Percentiles rank a stretch among this genome's conserved stretches.
phyloP scores from a whole-genome alignment of 257 asterid species.

The Solanum bulbocastanum region DNA sequence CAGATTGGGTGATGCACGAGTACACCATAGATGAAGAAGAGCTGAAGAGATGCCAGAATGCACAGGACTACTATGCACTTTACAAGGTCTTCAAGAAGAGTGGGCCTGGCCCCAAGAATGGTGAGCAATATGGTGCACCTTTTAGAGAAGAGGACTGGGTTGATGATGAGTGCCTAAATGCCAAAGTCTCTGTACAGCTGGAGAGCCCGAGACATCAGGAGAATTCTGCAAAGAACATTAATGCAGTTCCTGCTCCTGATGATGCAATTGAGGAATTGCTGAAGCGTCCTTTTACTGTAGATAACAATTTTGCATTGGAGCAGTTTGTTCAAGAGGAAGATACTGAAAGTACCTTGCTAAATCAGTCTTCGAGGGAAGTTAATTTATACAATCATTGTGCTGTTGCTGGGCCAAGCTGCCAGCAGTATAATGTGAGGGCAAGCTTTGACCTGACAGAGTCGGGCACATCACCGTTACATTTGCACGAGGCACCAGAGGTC shows the following conservation, averaged over 20 bases:
- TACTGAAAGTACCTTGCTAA: slow-evolving; percentile 26
- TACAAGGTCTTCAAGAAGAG: slow-evolving; percentile 91
- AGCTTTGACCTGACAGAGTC: slow-evolving; percentile 40
- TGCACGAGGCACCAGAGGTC: slow-evolving; percentile 49
- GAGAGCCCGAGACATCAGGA: slow-evolving; percentile 13
- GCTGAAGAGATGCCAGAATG: slow-evolving; percentile 47
- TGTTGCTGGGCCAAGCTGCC: slow-evolving; percentile 7
- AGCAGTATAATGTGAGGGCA: slow-evolving; percentile 11
- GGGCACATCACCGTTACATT: slow-evolving; percentile 28
- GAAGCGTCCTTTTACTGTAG: slow-evolving; percentile 22
- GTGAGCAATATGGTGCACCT: slow-evolving; percentile 93
- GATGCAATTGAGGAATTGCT: slow-evolving; percentile 50
- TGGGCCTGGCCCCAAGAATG: slow-evolving; percentile 98
- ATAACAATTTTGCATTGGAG: slow-evolving; percentile 10
- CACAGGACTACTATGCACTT: slow-evolving; percentile 59
- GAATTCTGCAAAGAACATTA: slow-evolving; percentile 7
- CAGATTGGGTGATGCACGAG: slow-evolving; percentile 99
- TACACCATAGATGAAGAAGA: slow-evolving; percentile 79
- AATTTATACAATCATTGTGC: slow-evolving; percentile 10
- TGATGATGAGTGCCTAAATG: slow-evolving; percentile 29
- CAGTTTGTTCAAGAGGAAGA: slow-evolving; percentile 30
- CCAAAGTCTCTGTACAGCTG: slow-evolving; percentile 7
- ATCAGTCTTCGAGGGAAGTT: slow-evolving; percentile 24
- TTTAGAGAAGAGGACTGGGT: slow-evolving; percentile 93
- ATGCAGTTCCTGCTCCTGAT: slow-evolving; percentile 9